These are phyloP conservation scores for Elongisporangium prolatum DNA, from an alignment of 352 stramenopile species.

Conservation along the genomic window DNA sequence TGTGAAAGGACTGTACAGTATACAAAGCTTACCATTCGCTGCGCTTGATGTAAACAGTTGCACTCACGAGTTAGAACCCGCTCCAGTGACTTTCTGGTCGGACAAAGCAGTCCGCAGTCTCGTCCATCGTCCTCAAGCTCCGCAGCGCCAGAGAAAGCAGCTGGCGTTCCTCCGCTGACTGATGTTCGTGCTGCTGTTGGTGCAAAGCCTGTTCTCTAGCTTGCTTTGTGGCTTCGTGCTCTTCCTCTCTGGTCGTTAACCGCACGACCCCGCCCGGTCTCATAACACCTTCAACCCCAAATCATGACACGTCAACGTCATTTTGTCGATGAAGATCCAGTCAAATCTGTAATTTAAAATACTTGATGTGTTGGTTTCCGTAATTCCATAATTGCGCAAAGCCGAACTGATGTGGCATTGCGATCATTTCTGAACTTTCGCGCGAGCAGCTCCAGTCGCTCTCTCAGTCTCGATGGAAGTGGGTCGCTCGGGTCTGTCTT, in stretches of 20 bases:
- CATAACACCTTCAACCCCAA: conserved; percentile 10
- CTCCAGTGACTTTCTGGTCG: background rate
- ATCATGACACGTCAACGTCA: conserved; percentile 9
- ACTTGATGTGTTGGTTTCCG: too few relatives aligned
- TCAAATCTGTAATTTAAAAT: conserved; percentile 1
- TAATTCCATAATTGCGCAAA: too few relatives aligned
- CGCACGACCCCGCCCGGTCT: background rate
- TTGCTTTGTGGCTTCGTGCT: background rate
- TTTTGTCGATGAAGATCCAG: conserved; percentile 5
- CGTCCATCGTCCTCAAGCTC: background rate
- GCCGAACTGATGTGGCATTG: background rate
- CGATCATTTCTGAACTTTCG: conserved; percentile 19
- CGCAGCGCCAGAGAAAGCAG: background rate
- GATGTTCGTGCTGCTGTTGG: background rate
- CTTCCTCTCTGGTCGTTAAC: background rate
- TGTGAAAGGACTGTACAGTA: background rate
- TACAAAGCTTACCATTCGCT: too few relatives aligned
- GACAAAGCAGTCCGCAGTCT: background rate
- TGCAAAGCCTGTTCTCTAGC: background rate
- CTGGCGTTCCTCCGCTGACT: background rate
- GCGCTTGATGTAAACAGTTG: background rate
- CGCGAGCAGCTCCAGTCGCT: background rate
- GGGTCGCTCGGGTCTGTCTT: conserved; percentile 9
- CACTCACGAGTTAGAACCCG: background rate
- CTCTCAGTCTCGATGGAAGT: conserved; percentile 10